These are phyloP conservation scores for Aspergillus ostianus DNA, from an alignment of 495 filamentous ascomycete genomes.

Conservation along the genomic window DNA sequence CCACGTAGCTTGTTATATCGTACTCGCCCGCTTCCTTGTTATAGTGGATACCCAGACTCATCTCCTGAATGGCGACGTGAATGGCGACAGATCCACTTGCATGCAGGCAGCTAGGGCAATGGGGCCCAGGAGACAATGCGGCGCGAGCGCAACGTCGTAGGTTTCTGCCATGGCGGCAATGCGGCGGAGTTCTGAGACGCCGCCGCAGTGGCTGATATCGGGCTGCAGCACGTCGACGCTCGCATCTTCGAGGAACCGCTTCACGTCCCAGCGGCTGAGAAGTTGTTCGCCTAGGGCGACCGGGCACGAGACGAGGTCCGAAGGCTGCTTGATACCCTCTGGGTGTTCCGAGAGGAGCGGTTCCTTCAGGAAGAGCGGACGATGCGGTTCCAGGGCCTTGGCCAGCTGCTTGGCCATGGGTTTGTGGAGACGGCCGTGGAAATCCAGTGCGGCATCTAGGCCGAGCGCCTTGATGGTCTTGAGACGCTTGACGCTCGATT, in stretches of 20 bases:
- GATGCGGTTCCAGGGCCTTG: slow-evolving; percentile 65
- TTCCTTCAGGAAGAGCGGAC: slow-evolving; percentile 79
- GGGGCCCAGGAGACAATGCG: slow-evolving; percentile 75
- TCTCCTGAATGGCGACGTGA: slow-evolving; percentile 83
- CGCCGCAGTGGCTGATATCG: slow-evolving; percentile 73
- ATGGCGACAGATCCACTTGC: slow-evolving; percentile 61
- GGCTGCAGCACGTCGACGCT: slow-evolving; percentile 76
- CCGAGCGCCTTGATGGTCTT: slow-evolving; percentile 68
- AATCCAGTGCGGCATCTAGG: slow-evolving; percentile 72
- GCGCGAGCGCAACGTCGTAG: slow-evolving; percentile 74
- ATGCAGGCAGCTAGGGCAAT: slow-evolving; percentile 73
- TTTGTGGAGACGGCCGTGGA: slow-evolving; percentile 76
- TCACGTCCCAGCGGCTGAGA: slow-evolving; percentile 73
- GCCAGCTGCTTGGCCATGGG: slow-evolving; percentile 81
- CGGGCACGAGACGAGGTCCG: slow-evolving; percentile 58
- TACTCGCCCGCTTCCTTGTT: slow-evolving; percentile 59
- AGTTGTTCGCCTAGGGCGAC: slow-evolving; percentile 77
- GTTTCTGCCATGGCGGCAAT: slow-evolving; percentile 75
- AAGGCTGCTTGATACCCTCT: slow-evolving; percentile 65
- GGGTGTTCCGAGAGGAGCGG: slow-evolving; percentile 71
- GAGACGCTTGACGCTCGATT: slow-evolving; percentile 65
- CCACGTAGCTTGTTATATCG: slow-evolving; percentile 67
- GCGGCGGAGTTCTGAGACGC: slow-evolving; percentile 68
- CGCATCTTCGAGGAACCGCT: slow-evolving; percentile 66
- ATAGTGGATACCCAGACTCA: slow-evolving; percentile 79